These are phyloP conservation scores for Russula dissimulans DNA, from an alignment of 768 basidiomycete genomes.

Conservation along the genomic window DNA sequence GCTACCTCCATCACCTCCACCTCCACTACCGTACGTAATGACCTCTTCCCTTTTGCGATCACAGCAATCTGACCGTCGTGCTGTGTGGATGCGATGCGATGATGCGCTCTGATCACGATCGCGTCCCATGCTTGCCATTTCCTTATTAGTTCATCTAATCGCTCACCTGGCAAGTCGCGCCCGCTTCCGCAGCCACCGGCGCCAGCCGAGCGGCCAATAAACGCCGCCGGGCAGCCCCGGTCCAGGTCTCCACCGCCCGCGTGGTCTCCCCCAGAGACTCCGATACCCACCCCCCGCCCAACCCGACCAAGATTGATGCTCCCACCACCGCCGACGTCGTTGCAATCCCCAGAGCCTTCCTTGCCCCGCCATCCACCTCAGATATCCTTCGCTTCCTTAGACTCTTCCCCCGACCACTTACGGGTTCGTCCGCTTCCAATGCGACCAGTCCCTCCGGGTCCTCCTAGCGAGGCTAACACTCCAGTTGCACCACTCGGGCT, in stretches of 20 bases:
- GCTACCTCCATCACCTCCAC: constrained; percentile 12
- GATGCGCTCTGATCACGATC: constrained; percentile 4
- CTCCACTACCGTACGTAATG: not conserved
- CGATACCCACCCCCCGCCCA: not conserved
- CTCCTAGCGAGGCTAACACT: constrained; percentile 15
- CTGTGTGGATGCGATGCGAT: not conserved
- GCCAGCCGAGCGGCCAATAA: not conserved
- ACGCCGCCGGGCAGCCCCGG: not conserved
- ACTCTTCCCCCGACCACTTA: not conserved
- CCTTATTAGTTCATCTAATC: constrained; percentile 6
- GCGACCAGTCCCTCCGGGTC: constrained; percentile 14
- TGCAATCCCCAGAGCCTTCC: not conserved
- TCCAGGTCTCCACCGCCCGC: constrained; percentile 10
- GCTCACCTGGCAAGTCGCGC: constrained; percentile 13
- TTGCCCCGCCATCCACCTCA: not conserved
- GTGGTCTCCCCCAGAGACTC: constrained; percentile 10
- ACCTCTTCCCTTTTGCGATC: not conserved
- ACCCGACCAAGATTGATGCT: not conserved
- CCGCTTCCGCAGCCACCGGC: constrained; percentile 14
- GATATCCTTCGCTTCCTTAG: not conserved
- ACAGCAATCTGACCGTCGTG: not conserved
- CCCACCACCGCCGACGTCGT: not conserved
- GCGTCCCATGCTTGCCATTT: not conserved
- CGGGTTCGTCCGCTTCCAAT: constrained; percentile 8
- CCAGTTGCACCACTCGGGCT: constrained; percentile 2